Base-by-base conservation (phyloP, 805 yeast species). In the Osmozyma mogii region DNA sequence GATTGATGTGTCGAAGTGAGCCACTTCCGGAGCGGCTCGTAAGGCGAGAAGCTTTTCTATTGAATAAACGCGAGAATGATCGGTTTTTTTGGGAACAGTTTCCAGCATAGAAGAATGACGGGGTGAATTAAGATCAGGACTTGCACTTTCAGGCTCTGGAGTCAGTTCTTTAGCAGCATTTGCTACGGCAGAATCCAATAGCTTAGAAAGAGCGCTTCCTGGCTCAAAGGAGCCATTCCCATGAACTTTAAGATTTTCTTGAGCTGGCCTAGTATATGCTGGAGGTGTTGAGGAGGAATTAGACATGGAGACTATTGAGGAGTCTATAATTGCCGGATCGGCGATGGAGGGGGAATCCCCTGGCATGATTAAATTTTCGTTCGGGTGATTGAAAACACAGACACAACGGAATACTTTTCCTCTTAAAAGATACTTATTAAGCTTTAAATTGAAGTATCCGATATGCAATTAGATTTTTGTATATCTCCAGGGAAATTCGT, bases 151-250 rank as follows among this genome's bases (percentile, higher is more conserved):
- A 10, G 49, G 24, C 17, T 59, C 66, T 6, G 68, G 68, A 4
- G 65, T 56, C 12, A 56, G 40, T 32, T 65, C 70, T 28, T 56
- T 59, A 21, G 70, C 70, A 9, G 71, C 70, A 20, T 65, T 60
- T 17, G 68, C 67, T 41, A 65, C 61, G 11, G 71, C 71, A 6
- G 65, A 57, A 38, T 65, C 70, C 27, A 65, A 50, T 24, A 65
- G 47, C 37, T 55, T 56, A 13, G 68, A 57, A 23, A 65, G 56
- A 5, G 61, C 68, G 29, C 47, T 54, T 12, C 58, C 56, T 3
- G 63, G 56, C 26, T 51, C 57, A 31, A 50, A 38, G 21, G 9
- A 8, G 9, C 10, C 10, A 10, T 8, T 8, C 8, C 9, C 36
- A 38, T 10, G 32, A 22, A 17, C 9, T 12, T 17, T 11, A 22